Evolutionary conservation across 2,329 filamentous ascomycete genomes (phyloP).

Genomic region (Colletotrichum sp.): DNA sequence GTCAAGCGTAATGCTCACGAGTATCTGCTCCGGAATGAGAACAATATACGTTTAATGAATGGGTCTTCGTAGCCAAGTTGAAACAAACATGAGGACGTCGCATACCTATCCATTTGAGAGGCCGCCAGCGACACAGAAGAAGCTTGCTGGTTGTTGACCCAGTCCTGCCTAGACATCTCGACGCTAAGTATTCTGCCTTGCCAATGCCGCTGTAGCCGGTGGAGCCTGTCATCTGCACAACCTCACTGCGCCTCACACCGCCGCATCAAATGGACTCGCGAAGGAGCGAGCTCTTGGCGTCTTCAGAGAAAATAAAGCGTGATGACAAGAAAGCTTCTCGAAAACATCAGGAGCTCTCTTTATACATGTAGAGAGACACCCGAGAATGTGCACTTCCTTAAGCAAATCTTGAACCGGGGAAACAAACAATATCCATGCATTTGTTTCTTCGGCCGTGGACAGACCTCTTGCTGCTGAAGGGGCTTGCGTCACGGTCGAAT

Average conservation of each 20-base stretch:
- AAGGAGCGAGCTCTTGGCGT: not conserved
- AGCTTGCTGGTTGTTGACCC: not conserved
- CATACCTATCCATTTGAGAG: not conserved
- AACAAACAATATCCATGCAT: not conserved
- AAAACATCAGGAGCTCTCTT: not conserved
- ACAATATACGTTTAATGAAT: not conserved
- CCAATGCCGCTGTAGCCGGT: not conserved
- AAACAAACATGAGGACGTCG: not conserved
- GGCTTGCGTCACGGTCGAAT: rapidly evolving
- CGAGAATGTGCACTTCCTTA: not conserved
- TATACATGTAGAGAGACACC: too few species aligned
- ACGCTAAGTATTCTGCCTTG: not conserved
- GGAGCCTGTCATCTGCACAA: not conserved
- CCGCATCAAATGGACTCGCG: not conserved
- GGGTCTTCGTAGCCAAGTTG: not conserved
- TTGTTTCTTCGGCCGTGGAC: not conserved
- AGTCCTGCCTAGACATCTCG: not conserved
- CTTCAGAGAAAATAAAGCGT: not conserved
- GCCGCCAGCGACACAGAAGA: not conserved
- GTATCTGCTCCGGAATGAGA: not conserved
- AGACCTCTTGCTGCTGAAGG: not conserved
- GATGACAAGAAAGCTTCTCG: not conserved
- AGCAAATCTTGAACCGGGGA: not conserved
- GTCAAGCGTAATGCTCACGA: not conserved
- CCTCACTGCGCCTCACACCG: not conserved